Base-by-base conservation (phyloP, 345 rosid genomes). In the Excoecaria cochinchinensis region DNA sequence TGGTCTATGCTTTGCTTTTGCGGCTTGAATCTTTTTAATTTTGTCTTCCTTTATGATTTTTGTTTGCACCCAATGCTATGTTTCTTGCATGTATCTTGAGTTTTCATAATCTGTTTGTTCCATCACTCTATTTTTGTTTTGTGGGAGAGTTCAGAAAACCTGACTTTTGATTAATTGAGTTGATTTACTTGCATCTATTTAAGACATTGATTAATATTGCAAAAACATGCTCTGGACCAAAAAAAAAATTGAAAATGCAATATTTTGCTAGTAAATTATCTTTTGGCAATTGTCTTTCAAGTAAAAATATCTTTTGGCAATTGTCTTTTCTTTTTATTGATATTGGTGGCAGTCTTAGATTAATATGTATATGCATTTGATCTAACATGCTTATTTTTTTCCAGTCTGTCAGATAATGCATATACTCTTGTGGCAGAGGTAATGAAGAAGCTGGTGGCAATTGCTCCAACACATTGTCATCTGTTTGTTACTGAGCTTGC, bases 401-500 rank as follows among this genome's bases (percentile, higher is more conserved):
- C 64, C 91, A 95, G 99, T 77, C 83, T 95, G 89, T 95, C 99
- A 80, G 99, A 95, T 85, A 90, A 86, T 58, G 95, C 99, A 68
- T 92, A 95, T 59, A 69, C 86, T 80, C 94, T 91, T 61, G 98
- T 90, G 64, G 95, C 93, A 7, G 99, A 91, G 82, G 98, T 95
- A 74, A 86, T 95, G 88, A 92, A 90, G 79, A 95, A 89, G 82
- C 75, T 95, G 83, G 98, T 95, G 69, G 86, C 87, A 36, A 86
- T 88, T 82, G 90, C 95, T 71, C 97, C 97, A 24, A 82, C 79
- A 74, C 98, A 92, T 85, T 86, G 93, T 74, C 92, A 89, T 77
- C 86, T 91, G 53, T 95, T 95, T 83, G 86, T 91, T 25, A 89
- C 84, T 47, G 97, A 95, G 90, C 89, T 92, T 60, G 92, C 95